Evolutionary conservation across 257 asterid species (phyloP).

Genomic region (Knoxia roxburghii): DNA sequence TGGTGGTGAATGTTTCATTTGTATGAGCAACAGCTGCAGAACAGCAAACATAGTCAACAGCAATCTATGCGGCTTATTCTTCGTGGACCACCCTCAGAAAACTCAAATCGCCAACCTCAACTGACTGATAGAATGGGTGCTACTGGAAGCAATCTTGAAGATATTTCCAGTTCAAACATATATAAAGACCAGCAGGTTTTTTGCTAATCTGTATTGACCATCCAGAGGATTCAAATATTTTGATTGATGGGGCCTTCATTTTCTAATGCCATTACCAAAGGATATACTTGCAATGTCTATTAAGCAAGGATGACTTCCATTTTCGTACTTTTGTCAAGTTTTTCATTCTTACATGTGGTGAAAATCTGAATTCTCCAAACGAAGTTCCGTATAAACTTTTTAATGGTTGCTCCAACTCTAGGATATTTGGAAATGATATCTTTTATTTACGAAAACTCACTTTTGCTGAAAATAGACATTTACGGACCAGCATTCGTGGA

Average conservation of each 20-base stretch:
- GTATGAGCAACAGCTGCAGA: conserved; percentile 20
- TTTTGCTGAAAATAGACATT: neutral
- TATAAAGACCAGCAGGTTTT: conserved; percentile 28
- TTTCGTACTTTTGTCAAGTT: neutral
- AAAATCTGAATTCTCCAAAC: neutral
- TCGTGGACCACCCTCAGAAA: conserved; percentile 13
- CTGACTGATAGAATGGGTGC: conserved; percentile 19
- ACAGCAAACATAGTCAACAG: conserved; percentile 10
- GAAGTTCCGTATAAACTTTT: neutral
- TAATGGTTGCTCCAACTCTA: neutral
- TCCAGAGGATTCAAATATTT: neutral
- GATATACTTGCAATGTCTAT: neutral
- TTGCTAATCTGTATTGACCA: neutral
- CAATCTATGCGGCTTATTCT: conserved; percentile 11
- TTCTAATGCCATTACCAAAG: neutral
- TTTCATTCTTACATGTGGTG: neutral
- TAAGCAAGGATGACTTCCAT: neutral
- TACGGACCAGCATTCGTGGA: neutral
- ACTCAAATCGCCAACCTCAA: conserved; percentile 12
- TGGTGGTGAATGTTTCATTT: conserved; percentile 5
- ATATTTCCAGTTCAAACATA: conserved; percentile 16
- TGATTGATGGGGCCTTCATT: neutral
- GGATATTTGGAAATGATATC: neutral
- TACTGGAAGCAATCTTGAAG: conserved; percentile 11
- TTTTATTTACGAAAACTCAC: neutral